Conservation (phyloP, 1,139 yeast genomes). For the Geotrichum phurueaensis region DNA sequence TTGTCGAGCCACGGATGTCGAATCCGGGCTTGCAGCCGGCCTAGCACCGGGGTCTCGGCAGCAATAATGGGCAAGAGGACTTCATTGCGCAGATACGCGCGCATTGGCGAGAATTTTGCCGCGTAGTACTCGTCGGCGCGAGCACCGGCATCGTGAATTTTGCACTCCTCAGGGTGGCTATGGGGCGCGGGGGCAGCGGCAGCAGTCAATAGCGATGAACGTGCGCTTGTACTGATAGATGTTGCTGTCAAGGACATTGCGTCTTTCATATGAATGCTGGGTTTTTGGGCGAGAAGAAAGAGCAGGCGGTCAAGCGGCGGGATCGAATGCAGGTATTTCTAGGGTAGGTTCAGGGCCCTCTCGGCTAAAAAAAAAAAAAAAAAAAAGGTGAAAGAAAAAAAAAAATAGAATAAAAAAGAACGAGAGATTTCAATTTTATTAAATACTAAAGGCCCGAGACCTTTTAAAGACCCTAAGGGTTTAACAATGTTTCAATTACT, state of each 20-base stretch:
- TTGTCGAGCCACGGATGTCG: slow-evolving; percentile 47
- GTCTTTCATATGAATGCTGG: no score
- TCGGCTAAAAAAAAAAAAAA: neutral
- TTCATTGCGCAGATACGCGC: neutral
- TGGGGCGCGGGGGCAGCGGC: neutral
- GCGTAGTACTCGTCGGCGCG: neutral
- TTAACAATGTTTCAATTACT: neutral
- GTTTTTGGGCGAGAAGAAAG: no score
- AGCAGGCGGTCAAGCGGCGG: no score
- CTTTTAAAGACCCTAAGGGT: neutral
- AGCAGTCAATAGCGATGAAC: neutral
- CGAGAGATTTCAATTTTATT: neutral
- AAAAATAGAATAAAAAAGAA: no score
- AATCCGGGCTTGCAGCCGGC: neutral
- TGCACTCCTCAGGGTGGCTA: neutral
- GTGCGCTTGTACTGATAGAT: neutral
- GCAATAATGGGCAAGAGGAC: neutral
- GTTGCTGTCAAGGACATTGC: neutral
- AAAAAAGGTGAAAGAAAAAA: neutral
- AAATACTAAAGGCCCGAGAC: neutral
- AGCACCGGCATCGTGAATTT: neutral
- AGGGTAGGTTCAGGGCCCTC: neutral
- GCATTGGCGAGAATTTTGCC: neutral
- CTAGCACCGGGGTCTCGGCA: neutral
- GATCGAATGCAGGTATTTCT: neutral